A percentile compares a stretch with the other conserved stretches of the same genome.
These are phyloP conservation scores for Mycena metata DNA, from an alignment of 768 basidiomycete species.

Conservation along the genomic window DNA sequence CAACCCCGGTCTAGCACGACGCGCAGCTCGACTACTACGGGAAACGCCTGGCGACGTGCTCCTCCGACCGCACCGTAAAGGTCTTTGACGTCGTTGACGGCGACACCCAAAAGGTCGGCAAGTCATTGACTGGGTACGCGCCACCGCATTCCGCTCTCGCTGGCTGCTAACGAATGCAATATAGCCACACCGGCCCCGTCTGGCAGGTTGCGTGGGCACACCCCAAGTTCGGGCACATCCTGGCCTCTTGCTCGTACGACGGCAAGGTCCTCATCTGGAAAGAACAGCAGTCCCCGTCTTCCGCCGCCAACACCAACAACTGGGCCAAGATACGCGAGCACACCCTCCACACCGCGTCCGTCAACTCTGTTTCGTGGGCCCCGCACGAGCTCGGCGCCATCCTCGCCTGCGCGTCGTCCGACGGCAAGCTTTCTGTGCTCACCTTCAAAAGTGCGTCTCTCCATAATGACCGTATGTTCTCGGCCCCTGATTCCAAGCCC, in stretches of 20 bases:
- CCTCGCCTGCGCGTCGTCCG: constrained; percentile 95
- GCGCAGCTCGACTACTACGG: constrained; percentile 99
- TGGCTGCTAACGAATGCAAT: neutral
- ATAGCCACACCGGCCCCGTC: constrained; percentile 95
- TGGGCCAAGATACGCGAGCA: constrained; percentile 99
- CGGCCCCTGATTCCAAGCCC: constrained; percentile 8
- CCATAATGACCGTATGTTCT: neutral
- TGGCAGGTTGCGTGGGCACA: constrained; percentile 99
- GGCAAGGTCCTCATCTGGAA: constrained; percentile 99
- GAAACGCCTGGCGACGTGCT: constrained; percentile 96
- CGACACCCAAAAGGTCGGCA: constrained; percentile 77
- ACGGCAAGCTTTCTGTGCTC: constrained; percentile 96
- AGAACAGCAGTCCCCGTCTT: constrained; percentile 76
- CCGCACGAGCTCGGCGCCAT: constrained; percentile 98
- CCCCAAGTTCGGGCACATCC: constrained; percentile 95
- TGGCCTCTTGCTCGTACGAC: constrained; percentile 99
- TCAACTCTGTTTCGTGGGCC: constrained; percentile 99
- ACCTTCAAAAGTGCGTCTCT: constrained; percentile 91
- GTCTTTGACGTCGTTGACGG: constrained; percentile 96
- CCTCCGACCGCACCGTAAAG: constrained; percentile 94
- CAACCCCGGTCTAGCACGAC: constrained; percentile 78
- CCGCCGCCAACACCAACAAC: constrained; percentile 55
- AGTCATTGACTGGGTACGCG: constrained; percentile 84
- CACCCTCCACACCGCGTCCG: constrained; percentile 92
- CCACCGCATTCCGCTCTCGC: neutral